phyloP scores from a whole-genome alignment of 2,329 filamentous ascomycete genomes.

The Talaromyces sp. region DNA sequence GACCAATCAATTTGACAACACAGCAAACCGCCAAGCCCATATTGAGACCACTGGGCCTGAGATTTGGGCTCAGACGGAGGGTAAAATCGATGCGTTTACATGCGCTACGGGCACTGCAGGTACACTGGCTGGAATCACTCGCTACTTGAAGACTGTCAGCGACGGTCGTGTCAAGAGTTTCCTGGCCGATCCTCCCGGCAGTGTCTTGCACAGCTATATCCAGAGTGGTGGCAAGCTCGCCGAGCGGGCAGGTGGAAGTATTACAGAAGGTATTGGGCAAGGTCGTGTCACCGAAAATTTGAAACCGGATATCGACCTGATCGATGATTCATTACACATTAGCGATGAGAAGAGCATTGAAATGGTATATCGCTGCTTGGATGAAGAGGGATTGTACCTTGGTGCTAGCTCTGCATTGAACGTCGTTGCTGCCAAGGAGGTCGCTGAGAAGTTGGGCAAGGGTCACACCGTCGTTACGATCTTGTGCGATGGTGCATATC shows the following conservation, averaged over 20 bases:
- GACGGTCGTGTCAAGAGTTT: constrained; percentile 77
- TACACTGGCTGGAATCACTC: constrained; percentile 81
- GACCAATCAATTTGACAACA: constrained; percentile 99
- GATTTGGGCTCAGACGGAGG: constrained; percentile 88
- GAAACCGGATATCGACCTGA: constrained; percentile 71
- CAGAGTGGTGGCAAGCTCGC: constrained; percentile 74
- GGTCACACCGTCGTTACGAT: constrained; percentile 91
- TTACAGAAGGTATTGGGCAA: constrained; percentile 97
- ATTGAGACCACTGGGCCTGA: constrained; percentile 96
- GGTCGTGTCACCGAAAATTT: constrained; percentile 96
- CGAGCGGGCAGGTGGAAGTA: constrained; percentile 80
- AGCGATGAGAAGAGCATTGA: constrained; percentile 91
- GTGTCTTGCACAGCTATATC: constrained; percentile 89
- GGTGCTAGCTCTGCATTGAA: constrained; percentile 92
- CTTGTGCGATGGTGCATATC: constrained; percentile 92
- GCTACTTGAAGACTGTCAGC: constrained; percentile 81
- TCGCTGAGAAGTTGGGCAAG: constrained; percentile 82
- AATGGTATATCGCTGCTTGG: constrained; percentile 95
- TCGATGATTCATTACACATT: constrained; percentile 82
- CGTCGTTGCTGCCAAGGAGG: constrained; percentile 90
- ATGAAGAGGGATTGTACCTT: constrained; percentile 93
- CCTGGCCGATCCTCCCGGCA: constrained; percentile 90
- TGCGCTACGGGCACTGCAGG: constrained; percentile 92
- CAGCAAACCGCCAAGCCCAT: constrained; percentile 86
- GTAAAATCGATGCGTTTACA: constrained; percentile 87